These are phyloP conservation scores for Neurospora sp. DNA, from an alignment of 2,329 filamentous ascomycete genomes.

Conservation along the genomic window DNA sequence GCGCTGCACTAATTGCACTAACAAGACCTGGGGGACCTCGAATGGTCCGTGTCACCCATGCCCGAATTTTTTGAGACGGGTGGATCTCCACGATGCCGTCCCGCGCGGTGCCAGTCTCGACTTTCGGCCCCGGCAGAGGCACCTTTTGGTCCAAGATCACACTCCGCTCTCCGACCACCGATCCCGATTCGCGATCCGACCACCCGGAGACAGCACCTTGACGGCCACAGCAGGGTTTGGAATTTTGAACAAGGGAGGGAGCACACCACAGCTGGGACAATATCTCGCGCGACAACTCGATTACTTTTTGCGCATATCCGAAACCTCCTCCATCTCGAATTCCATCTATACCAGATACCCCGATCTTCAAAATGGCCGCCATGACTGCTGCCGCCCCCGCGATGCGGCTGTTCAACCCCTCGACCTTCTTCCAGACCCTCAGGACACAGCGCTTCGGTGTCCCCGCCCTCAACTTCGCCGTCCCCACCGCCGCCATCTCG, in stretches of 20 bases:
- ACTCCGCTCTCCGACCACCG: neutral
- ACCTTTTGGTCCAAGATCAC: neutral
- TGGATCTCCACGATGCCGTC: neutral
- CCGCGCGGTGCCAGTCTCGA: neutral
- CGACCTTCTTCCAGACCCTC: conserved; percentile 12
- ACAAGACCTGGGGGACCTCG: conserved; percentile 6
- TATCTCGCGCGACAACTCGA: neutral
- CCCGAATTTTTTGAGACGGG: neutral
- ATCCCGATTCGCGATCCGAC: neutral
- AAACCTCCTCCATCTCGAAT: neutral
- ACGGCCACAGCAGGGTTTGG: neutral
- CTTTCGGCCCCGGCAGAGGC: neutral
- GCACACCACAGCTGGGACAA: neutral
- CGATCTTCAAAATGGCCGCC: conserved; percentile 13
- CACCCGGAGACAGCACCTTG: neutral
- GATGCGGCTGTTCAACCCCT: conserved; percentile 10
- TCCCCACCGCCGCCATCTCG: conserved; percentile 38
- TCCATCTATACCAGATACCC: neutral
- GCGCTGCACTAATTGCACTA: conserved; percentile 8
- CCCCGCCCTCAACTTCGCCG: conserved; percentile 15
- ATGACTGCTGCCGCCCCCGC: conserved; percentile 17
- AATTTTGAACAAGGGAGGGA: neutral
- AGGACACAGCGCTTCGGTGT: conserved; percentile 16
- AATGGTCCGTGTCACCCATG: conserved; percentile 17
- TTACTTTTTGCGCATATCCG: neutral